Conservation (phyloP, 495 filamentous ascomycete genomes). For the Talaromyces borbonicus region DNA sequence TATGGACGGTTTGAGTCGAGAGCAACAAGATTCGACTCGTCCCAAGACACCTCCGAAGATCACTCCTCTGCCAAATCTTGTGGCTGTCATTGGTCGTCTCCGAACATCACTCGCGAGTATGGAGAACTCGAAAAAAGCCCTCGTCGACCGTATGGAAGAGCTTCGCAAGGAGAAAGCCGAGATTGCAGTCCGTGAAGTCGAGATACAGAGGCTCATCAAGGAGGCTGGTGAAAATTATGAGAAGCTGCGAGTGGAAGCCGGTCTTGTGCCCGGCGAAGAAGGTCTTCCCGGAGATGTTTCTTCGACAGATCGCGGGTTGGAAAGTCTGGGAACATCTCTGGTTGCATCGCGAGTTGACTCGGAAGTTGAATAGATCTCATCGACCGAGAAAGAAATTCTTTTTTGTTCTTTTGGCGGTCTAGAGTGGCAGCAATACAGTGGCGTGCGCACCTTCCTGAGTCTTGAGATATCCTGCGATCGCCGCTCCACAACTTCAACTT, state of each 20-base stretch:
- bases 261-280: slow-evolving; percentile 23
- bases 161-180: slow-evolving; percentile 55
- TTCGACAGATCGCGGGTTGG: slow-evolving; percentile 29
- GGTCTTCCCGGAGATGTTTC: slow-evolving; percentile 19
- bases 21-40: slow-evolving; percentile 23
- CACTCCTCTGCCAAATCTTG: slow-evolving; percentile 46
- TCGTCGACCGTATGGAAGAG: slow-evolving; percentile 50
- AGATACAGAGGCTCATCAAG: slow-evolving; percentile 72
- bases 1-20: slow-evolving; percentile 53
- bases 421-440: background rate
- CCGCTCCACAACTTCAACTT: background rate
- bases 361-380: slow-evolving; percentile 9
- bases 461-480: background rate
- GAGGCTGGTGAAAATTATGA: slow-evolving; percentile 76
- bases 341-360: slow-evolving; percentile 18
- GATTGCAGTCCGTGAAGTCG: slow-evolving; percentile 62
- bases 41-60: slow-evolving; percentile 48
- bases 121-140: slow-evolving; percentile 42
- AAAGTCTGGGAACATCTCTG: slow-evolving; percentile 30
- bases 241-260: slow-evolving; percentile 45
- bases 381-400: background rate
- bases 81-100: slow-evolving; percentile 38
- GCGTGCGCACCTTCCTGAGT: background rate
- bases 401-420: too few species aligned
- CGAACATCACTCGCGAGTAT: slow-evolving; percentile 43